Evolutionary conservation across 208 protist genomes (phyloP), one percentile per base, ranked within the genome.

Genomic region (Strigomonas culicis): DNA sequence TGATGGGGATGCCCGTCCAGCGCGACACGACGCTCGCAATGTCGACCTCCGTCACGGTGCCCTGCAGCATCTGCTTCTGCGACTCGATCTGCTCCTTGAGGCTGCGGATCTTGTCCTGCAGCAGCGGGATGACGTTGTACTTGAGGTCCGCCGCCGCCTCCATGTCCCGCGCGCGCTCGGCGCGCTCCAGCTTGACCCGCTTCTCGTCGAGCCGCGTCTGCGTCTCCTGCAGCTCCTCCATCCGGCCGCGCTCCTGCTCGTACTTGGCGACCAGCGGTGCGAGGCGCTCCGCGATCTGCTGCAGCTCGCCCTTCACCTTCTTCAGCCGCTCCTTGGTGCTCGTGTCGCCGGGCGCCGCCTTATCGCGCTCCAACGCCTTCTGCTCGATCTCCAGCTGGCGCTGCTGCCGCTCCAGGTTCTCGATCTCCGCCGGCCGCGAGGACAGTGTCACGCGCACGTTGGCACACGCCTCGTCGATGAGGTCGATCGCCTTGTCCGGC

Each of bases 401-500:
- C 41, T 97, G 84, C 70, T 94, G 74, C 2, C 95, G 82, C 57
- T 97, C 96, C 1, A 99, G 72, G 6, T 73, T 68, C 66, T 99
- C 98, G 25, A 99, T 88, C 49, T 86, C 75, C 55, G 98, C 97
- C 1, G 98, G 98, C 56, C 98, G 92, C 0, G 89, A 98, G 50
- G 98, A 96, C 39, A 98, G 79, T 78, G 97, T 84, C 43, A 99
- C 82, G 24, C 92, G 80, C 41, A 97, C 72, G 21, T 88, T 89
- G 17, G 96, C 89, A 61, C 89, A 82, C 1, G 98, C 97, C 77
- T 99, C 98, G 70, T 99, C 98, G 28, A 99, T 81, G 11, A 99
- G 82, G 80, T 99, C 98, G 58, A 99, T 99, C 1, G 98, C 97
- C 79, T 99, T 99, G 78, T 99, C 99, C 10, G 99, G 99, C 30